Base-by-base conservation (phyloP, 1,284 basidiomycete species). In the Anthracocystis setariae region DNA sequence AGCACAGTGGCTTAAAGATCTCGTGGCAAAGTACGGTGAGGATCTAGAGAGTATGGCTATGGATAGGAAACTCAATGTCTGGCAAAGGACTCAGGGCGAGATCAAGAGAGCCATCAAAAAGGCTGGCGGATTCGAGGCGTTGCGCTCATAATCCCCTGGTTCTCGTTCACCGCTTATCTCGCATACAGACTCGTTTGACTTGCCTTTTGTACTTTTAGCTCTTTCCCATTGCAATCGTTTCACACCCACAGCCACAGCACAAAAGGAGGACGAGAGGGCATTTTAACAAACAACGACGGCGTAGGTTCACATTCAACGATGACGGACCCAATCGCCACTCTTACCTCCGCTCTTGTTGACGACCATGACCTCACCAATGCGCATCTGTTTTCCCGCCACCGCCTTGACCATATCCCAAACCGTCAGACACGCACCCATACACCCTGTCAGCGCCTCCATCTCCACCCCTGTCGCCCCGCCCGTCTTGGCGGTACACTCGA, bases 391-490 rank as follows among this genome's bases (percentile, higher is more conserved):
- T 18, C 92, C 92, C 3, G 90, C 91, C 1, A 93, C 89, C 7
- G 91, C 91, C 84, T 94, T 94, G 42, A 92, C 86, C 92, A 94
- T 94, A 80, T 94, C 93, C 92, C 92, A 94, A 20, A 93, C 88
- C 0, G 92, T 92, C 64, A 93, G 84, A 40, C 91, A 86, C 4
- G 90, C 90, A n/a, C 90, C 86, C 5, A 88, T 90, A 13, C 91
- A 91, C 20, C 89, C 90, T 21, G 90, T 92, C 59, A 94, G 81
- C n/a, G 92, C 93, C 84, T 94, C 92, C 92, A 94, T 94, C 85
- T 94, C 92, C 23, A 94, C 92, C 0, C 92, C 92, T 87, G 78
- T 80, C 42, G 49, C 61, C 0, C 60, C 66, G 12, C 43, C 55
- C 3, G 78, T 79, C 8, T 38, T 65, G 0, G 77, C 69, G 3